phyloP scores from a whole-genome alignment of 1,284 basidiomycete genomes.

The Boletus mariae region DNA sequence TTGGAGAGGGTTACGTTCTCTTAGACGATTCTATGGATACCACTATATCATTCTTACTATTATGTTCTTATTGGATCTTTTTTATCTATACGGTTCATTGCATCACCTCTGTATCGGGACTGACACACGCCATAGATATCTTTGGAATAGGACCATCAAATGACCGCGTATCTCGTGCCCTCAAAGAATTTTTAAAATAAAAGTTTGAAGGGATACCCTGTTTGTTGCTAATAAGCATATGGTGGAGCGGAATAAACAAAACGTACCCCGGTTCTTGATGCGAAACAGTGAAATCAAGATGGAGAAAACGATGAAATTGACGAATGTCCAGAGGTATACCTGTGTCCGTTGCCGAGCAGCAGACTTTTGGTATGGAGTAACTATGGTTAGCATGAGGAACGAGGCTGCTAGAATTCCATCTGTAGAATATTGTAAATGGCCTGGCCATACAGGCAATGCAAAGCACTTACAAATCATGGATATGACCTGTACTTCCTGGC shows the following conservation, averaged over 20 bases:
- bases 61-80: slow-evolving; percentile 23
- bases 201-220: slow-evolving; percentile 78
- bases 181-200: slow-evolving; percentile 45
- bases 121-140: slow-evolving; percentile 4
- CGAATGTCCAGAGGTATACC: slow-evolving; percentile 84
- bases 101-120: slow-evolving; percentile 3
- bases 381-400: slow-evolving; percentile 79
- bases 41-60: slow-evolving; percentile 18
- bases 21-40: slow-evolving; percentile 17
- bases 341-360: slow-evolving; percentile 78
- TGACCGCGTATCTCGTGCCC: background rate
- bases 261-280: slow-evolving; percentile 83
- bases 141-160: background rate
- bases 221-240: background rate
- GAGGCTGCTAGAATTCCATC: slow-evolving; percentile 82
- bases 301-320: slow-evolving; percentile 85
- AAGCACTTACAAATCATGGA: slow-evolving; percentile 73
- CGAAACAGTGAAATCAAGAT: slow-evolving; percentile 87
- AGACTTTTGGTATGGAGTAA: slow-evolving; percentile 79
- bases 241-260: background rate
- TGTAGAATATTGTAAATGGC: slow-evolving; percentile 33
- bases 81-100: slow-evolving; percentile 27
- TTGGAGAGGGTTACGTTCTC: background rate
- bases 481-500: slow-evolving; percentile 90
- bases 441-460: background rate